These are phyloP conservation scores for Ceriops decandra DNA, from an alignment of 345 rosid species.

Conservation along the genomic window DNA sequence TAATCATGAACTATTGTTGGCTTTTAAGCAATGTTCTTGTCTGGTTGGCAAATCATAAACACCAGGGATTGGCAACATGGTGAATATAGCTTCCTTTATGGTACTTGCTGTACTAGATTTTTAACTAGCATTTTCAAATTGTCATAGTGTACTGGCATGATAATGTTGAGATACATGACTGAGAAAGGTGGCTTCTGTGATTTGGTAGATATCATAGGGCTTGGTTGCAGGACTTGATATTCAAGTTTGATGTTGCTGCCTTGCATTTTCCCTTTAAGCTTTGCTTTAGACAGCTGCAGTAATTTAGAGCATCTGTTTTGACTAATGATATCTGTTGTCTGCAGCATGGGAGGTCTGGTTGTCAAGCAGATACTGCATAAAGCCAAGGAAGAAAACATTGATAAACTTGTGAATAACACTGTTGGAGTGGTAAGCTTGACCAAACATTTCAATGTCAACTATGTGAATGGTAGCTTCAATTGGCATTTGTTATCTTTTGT, in stretches of 20 bases:
- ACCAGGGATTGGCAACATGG: background rate
- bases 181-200: background rate
- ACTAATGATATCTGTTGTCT: slow-evolving; percentile 11
- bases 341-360: slow-evolving; percentile 97
- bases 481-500: background rate
- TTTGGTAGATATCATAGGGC: background rate
- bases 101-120: background rate
- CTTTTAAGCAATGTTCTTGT: too few relatives aligned
- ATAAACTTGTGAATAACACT: slow-evolving; percentile 77
- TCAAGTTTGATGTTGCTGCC: background rate
- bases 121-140: background rate
- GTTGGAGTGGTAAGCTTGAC: slow-evolving; percentile 72
- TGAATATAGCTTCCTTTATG: background rate
- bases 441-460: slow-evolving; percentile 7
- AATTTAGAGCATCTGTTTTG: background rate
- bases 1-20: too few relatives aligned
- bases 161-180: background rate
- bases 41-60: background rate
- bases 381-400: slow-evolving; percentile 79
- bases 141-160: background rate
- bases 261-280: background rate
- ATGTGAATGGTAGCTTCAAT: background rate
- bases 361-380: slow-evolving; percentile 89
- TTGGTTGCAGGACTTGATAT: slow-evolving; percentile 2
- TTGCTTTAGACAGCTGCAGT: background rate